A percentile compares a stretch with the other conserved stretches of the same genome.
Conservation (phyloP, 306 rosid genomes). For the Hylodesmum podocarpum region DNA sequence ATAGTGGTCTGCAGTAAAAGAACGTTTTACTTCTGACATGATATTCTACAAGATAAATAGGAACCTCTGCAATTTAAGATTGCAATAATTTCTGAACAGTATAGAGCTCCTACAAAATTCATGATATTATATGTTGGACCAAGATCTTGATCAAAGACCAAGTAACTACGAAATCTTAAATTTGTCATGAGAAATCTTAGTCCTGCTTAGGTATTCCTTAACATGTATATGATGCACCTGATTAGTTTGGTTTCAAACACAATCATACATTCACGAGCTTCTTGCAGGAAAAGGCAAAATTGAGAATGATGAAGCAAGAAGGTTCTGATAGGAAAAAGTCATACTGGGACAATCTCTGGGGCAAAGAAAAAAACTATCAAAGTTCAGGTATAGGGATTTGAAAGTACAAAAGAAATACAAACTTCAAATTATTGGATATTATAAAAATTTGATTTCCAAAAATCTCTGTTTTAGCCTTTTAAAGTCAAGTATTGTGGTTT, state of each 20-base stretch:
- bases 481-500: neutral
- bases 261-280: constrained; percentile 11
- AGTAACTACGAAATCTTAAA: neutral
- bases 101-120: neutral
- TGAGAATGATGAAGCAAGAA: constrained; percentile 63
- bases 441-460: neutral
- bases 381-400: constrained; percentile 51
- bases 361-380: constrained; percentile 48
- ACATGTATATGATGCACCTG: neutral
- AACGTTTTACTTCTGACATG: neutral
- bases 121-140: neutral
- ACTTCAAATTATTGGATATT: neutral
- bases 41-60: neutral
- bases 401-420: neutral
- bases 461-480: neutral
- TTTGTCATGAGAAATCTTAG: neutral
- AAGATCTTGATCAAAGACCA: neutral
- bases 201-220: neutral
- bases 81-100: neutral
- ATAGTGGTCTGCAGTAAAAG: neutral
- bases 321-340: constrained; percentile 41
- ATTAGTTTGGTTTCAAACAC: neutral
- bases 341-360: constrained; percentile 67
- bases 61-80: neutral
- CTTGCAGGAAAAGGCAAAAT: constrained; percentile 67